Evolutionary conservation across 1,284 basidiomycete genomes (phyloP).

Genomic region (Cerioporus squamosus): DNA sequence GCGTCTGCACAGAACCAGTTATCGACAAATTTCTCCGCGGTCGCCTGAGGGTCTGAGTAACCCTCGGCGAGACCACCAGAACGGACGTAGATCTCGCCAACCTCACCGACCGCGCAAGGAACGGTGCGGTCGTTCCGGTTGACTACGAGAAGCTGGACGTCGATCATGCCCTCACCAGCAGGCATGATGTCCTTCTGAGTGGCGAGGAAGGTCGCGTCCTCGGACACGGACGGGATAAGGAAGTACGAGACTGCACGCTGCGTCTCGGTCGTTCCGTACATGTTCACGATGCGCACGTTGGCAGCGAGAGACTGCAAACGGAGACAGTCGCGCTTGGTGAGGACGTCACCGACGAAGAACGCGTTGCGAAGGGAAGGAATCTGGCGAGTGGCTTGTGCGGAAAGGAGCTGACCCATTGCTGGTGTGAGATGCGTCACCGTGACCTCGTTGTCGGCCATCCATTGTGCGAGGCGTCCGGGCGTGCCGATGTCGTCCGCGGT

Average conservation of each 20-base stretch:
- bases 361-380: slow-evolving; percentile 90
- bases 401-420: slow-evolving; percentile 98
- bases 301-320: slow-evolving; percentile 92
- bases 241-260: slow-evolving; percentile 99
- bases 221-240: slow-evolving; percentile 85
- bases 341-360: slow-evolving; percentile 99
- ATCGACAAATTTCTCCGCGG: slow-evolving; percentile 87
- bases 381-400: slow-evolving; percentile 90
- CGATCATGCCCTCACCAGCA: slow-evolving; percentile 96
- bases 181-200: slow-evolving; percentile 99
- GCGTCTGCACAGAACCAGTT: slow-evolving; percentile 85
- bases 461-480: slow-evolving; percentile 95
- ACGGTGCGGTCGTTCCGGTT: slow-evolving; percentile 91
- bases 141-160: slow-evolving; percentile 97
- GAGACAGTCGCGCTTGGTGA: slow-evolving; percentile 98
- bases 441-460: slow-evolving; percentile 94
- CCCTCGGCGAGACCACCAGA: slow-evolving; percentile 97
- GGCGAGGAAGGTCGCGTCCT: slow-evolving; percentile 89
- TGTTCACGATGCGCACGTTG: slow-evolving; percentile 97
- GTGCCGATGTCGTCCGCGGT: slow-evolving; percentile 98
- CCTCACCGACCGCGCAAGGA: slow-evolving; percentile 94
- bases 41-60: slow-evolving; percentile 87
- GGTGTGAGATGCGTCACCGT: slow-evolving; percentile 97
- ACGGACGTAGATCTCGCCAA: slow-evolving; percentile 98
- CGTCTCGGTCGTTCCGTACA: slow-evolving; percentile 99